Evolutionary conservation across 164 flowering plant species (phyloP).

Genomic region (Chimonanthus salicifolius): DNA sequence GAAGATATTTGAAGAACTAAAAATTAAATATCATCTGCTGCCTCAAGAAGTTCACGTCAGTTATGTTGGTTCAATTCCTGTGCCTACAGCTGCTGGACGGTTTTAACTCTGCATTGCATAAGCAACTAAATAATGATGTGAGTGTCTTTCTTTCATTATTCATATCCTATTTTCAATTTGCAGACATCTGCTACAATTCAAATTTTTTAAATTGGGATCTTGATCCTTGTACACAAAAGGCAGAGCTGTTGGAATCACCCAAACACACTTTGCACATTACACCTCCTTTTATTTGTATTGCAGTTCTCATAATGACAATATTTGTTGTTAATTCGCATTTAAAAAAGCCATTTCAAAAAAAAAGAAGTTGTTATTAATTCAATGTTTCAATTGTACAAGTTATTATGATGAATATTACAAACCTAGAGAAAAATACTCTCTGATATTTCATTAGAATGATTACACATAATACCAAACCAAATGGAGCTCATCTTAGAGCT

Average conservation of each 20-base stretch:
- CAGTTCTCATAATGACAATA: no score
- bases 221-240: not conserved
- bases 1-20: conserved; percentile 66
- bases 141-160: not conserved
- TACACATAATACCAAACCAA: no score
- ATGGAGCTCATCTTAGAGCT: no score
- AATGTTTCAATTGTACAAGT: no score
- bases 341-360: no score
- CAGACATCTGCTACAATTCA: not conserved
- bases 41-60: conserved; percentile 75
- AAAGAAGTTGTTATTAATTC: no score
- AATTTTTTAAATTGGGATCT: not conserved
- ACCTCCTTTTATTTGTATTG: no score
- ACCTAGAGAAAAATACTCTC: no score
- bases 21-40: conserved; percentile 57
- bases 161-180: not conserved
- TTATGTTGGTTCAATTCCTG: not conserved
- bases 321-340: no score
- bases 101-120: not conserved
- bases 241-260: not conserved
- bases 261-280: not conserved
- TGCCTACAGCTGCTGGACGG: conserved; percentile 1
- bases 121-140: not conserved
- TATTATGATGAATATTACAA: no score
- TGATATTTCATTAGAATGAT: no score